Evolutionary conservation across 1,284 basidiomycete species (phyloP), one percentile per base, ranked within the genome.

Genomic region (Leccinum angustisporum): DNA sequence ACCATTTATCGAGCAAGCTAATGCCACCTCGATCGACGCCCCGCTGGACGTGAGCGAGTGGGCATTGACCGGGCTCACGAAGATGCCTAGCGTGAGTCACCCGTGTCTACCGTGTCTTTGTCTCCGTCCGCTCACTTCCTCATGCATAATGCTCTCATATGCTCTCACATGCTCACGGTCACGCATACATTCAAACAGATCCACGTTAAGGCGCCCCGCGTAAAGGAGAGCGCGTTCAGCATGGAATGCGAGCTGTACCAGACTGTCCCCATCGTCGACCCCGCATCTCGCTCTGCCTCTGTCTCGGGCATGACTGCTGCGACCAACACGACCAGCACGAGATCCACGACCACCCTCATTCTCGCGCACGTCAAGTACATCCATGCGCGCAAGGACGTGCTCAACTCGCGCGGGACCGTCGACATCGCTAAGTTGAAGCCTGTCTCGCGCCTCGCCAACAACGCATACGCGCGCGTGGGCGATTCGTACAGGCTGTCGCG

Each of bases 141-240:
- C 2, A 5, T 46, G 1, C 31, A 3, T n/a, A 2, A 6, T 8
- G 8, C 1, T 9, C 18, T 36, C 40, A 18, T n/a, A 10, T 10
- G 16, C 3, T 43, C 40, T 10, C n/a, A 18, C 9, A 36, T 60
- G 16, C 38, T 40, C 38, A 10, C 38, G 38, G 38, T 40, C 38
- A n/a, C 16, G 38, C 9, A 40, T 40, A 40, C 16, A 40, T n/a
- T n/a, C 38, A 16, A 13, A 13, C 53, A 84, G 82, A 73, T 78
- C 21, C 76, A 80, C 48, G 82, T 90, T 54, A 83, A 84, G 68
- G 80, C 87, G 7, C 80, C 88, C 10, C 77, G 88, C 31, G 87
- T 91, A 18, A 86, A 81, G 63, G 89, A 92, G 72, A 84, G 86
- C 56, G 86, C 85, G 0, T 87, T 90, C 71, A 81, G 82, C 52